Conservation (phyloP, 805 yeast species). For the Spathaspora sp. region DNA sequence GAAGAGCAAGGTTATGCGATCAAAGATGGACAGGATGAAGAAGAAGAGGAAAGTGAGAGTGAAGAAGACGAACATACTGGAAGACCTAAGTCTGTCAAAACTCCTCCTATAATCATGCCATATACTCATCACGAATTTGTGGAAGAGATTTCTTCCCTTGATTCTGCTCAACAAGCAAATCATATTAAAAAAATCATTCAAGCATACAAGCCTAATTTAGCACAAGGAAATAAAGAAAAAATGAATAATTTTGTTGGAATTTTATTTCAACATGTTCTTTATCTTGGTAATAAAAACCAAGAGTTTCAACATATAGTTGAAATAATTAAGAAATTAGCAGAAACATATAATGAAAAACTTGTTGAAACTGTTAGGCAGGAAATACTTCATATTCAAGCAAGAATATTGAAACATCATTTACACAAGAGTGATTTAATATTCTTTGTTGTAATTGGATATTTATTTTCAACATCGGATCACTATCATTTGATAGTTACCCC, state of each 20-base stretch:
- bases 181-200: constrained; percentile 55
- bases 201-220: constrained; percentile 70
- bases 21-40: constrained; percentile 29
- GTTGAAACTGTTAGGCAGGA: constrained; percentile 60
- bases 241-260: constrained; percentile 61
- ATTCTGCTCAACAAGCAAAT: constrained; percentile 40
- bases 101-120: constrained; percentile 24
- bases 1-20: constrained; percentile 43
- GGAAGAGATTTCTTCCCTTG: constrained; percentile 25
- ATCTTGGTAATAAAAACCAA: constrained; percentile 28
- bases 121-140: constrained; percentile 27
- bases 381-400: constrained; percentile 51
- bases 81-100: constrained; percentile 8
- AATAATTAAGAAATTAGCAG: constrained; percentile 55
- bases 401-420: constrained; percentile 28
- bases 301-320: constrained; percentile 41
- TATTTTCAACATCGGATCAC: constrained; percentile 93
- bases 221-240: constrained; percentile 76
- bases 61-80: constrained; percentile 12
- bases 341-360: constrained; percentile 59
- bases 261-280: constrained; percentile 58
- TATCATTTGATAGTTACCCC: constrained; percentile 92
- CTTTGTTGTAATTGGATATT: constrained; percentile 65
- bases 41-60: constrained; percentile 27
- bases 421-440: constrained; percentile 53